These are phyloP conservation scores for Saccharata proteae DNA, from an alignment of 2,329 filamentous ascomycete genomes.

Conservation along the genomic window DNA sequence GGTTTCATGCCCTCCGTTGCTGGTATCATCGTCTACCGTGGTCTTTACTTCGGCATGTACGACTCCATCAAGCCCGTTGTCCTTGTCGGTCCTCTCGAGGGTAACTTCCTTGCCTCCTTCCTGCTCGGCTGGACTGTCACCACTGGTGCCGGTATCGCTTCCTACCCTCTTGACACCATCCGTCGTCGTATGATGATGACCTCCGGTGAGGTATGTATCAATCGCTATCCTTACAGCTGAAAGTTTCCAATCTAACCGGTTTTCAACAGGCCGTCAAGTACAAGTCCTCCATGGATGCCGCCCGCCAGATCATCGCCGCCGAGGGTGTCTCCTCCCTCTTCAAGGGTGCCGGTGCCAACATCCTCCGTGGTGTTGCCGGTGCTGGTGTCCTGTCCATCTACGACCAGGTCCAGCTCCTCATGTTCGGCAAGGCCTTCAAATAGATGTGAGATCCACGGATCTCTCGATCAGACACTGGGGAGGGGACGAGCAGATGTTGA, in stretches of 20 bases:
- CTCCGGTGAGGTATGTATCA: conserved; percentile 50
- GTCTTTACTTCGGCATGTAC: conserved; percentile 99
- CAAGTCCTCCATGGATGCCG: conserved; percentile 90
- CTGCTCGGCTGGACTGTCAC: conserved; percentile 96
- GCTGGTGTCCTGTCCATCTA: conserved; percentile 99
- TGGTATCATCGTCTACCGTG: conserved; percentile 99
- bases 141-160: conserved; percentile 99
- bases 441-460: conserved; percentile 19
- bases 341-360: conserved; percentile 99
- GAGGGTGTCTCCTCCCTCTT: conserved; percentile 99
- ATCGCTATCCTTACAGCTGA: neutral
- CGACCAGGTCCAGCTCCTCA: conserved; percentile 96
- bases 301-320: conserved; percentile 84
- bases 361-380: conserved; percentile 99
- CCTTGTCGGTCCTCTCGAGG: conserved; percentile 79
- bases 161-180: conserved; percentile 99
- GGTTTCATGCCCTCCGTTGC: conserved; percentile 99
- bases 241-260: conserved; percentile 10
- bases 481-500: conserved; percentile 15
- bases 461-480: conserved; percentile 3
- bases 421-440: conserved; percentile 99
- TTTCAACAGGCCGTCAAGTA: conserved; percentile 98
- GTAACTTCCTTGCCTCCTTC: conserved; percentile 99
- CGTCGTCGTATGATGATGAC: conserved; percentile 99
- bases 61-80: conserved; percentile 99